Conservation (phyloP, 129 eudicot genomes). For the Artemisia tridentata region DNA sequence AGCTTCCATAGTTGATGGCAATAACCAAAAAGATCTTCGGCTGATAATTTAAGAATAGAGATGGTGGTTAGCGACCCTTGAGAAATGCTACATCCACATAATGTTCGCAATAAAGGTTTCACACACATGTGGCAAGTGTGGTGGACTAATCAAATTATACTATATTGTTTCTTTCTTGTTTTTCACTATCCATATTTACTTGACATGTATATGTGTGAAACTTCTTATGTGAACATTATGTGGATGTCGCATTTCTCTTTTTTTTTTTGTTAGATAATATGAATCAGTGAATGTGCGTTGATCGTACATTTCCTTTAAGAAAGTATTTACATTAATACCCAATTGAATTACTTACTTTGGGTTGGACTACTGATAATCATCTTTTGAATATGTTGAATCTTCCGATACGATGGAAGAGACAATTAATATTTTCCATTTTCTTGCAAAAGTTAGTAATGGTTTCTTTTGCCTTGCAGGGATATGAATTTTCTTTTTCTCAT, state of each 20-base stretch:
- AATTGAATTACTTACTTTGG: slow-evolving; percentile 1
- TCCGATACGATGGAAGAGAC: neutral
- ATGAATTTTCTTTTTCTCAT: slow-evolving; percentile 1
- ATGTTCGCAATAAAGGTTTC: too few relatives aligned
- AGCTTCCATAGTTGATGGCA: neutral
- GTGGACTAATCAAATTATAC: too few relatives aligned
- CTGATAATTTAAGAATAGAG: neutral
- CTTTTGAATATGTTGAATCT: slow-evolving; percentile 16
- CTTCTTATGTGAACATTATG: too few relatives aligned
- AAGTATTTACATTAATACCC: neutral
- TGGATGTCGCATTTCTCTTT: neutral
- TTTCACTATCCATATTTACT: too few relatives aligned
- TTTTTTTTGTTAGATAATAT: slow-evolving; percentile 16
- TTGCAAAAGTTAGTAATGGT: neutral
- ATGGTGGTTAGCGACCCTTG: slow-evolving; percentile 19
- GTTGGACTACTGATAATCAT: slow-evolving; percentile 3
- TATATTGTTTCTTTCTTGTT: too few relatives aligned
- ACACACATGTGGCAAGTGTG: too few relatives aligned
- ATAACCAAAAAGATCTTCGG: neutral
- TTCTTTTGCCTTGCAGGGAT: slow-evolving; percentile 15
- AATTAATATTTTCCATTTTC: neutral
- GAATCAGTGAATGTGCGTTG: neutral
- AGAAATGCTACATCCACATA: too few relatives aligned
- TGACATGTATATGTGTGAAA: too few relatives aligned
- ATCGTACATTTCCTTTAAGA: slow-evolving; percentile 14